Conservation (phyloP, 2,329 filamentous ascomycete species). For the Clonostachys rosea region DNA sequence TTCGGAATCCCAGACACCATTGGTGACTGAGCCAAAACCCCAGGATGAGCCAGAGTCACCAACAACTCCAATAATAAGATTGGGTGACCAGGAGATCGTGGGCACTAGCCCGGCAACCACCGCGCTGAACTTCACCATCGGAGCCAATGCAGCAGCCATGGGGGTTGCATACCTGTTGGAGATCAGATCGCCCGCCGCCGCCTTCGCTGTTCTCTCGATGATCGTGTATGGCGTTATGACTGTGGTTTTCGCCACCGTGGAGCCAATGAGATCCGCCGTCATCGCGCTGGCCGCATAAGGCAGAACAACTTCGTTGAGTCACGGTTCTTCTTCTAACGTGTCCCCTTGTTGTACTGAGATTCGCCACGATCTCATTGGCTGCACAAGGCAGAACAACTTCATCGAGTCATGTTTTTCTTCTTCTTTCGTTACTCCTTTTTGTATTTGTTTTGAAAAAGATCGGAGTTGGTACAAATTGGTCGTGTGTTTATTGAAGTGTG, state of each 20-base stretch:
- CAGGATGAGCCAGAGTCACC: background rate
- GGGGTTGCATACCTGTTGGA: slow-evolving; percentile 54
- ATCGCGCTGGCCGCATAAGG: slow-evolving; percentile 16
- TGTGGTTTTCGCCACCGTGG: slow-evolving; percentile 46
- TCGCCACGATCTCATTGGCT: too few species aligned
- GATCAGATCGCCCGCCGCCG: slow-evolving; percentile 43
- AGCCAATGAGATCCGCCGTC: slow-evolving; percentile 34
- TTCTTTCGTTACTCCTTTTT: too few species aligned
- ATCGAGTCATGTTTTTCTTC: background rate
- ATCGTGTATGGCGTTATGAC: slow-evolving; percentile 52
- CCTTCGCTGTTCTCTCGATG: slow-evolving; percentile 54
- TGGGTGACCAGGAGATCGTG: background rate
- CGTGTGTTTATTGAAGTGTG: background rate
- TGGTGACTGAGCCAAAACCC: background rate
- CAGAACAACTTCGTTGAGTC: too few species aligned
- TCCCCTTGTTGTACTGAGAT: too few species aligned
- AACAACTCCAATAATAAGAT: too few species aligned
- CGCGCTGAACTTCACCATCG: slow-evolving; percentile 46
- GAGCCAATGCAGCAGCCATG: slow-evolving; percentile 57
- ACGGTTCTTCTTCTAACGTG: too few species aligned
- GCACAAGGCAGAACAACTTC: background rate
- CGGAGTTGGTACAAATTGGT: background rate
- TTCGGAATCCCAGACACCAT: background rate
- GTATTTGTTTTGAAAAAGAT: background rate
- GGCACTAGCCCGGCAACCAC: slow-evolving; percentile 30